Percentiles rank a stretch among this genome's conserved stretches.
Conservation (phyloP, 345 rosid species). For the Euphorbia tirucalli region DNA sequence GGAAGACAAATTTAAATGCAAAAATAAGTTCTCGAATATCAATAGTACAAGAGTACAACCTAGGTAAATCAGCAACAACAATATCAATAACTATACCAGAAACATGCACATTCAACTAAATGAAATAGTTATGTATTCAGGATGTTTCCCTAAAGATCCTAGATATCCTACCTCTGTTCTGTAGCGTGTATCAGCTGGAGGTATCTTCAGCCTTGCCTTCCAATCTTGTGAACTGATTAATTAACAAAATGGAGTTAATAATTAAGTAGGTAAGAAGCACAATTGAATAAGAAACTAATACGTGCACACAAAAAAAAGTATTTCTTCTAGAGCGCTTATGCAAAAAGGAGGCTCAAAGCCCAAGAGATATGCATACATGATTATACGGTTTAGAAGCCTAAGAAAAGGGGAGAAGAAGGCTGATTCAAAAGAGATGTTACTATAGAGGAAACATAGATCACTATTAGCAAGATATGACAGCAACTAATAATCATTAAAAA, state of each 20-base stretch:
- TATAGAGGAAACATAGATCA: neutral
- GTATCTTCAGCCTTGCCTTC: conserved; percentile 74
- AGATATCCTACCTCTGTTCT: conserved; percentile 67
- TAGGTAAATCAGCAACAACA: neutral
- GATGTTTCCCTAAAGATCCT: neutral
- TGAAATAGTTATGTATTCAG: neutral
- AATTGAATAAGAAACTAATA: neutral
- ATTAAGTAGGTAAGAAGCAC: neutral
- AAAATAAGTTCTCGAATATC: neutral
- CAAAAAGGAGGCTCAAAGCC: neutral
- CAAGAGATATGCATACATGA: neutral
- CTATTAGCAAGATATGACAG: neutral
- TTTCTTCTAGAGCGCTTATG: neutral
- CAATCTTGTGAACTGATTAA: conserved; percentile 70
- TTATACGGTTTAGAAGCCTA: neutral
- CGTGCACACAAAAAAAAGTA: neutral
- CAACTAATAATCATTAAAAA: neutral
- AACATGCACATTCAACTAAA: neutral
- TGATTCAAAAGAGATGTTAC: neutral
- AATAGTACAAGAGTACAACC: neutral
- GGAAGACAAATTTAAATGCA: neutral
- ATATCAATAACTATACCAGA: neutral
- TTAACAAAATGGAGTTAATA: neutral
- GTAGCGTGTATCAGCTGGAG: conserved; percentile 76
- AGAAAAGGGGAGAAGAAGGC: neutral